Percentiles rank a stretch among this genome's conserved stretches.
Conservation (phyloP, 2,329 filamentous ascomycete genomes). For the Xylaria hypoxylon region DNA sequence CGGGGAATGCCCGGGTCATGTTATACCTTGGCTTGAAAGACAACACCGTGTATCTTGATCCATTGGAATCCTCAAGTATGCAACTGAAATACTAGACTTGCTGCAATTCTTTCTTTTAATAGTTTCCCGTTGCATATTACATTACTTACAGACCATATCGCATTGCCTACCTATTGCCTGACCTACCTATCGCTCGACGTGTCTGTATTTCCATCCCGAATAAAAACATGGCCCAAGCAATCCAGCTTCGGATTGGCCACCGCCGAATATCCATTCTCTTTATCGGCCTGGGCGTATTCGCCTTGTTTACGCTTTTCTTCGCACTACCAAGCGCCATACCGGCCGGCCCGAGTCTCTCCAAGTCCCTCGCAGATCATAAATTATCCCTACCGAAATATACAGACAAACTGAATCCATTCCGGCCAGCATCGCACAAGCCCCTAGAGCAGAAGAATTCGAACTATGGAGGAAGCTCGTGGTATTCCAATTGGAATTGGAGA, state of each 20-base stretch:
- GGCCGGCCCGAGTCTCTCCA: constrained; percentile 61
- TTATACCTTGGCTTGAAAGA: not conserved
- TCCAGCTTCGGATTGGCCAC: constrained; percentile 63
- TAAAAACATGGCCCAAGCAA: constrained; percentile 59
- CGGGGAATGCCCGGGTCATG: constrained; percentile 22
- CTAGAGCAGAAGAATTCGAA: constrained; percentile 82
- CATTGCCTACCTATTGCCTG: constrained; percentile 9
- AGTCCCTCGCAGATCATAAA: constrained; percentile 61
- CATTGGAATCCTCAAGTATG: constrained; percentile 14
- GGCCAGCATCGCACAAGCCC: constrained; percentile 75
- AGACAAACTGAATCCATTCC: constrained; percentile 71
- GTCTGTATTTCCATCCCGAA: constrained; percentile 7
- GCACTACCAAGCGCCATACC: constrained; percentile 62
- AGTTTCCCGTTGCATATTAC: constrained; percentile 2
- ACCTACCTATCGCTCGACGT: not conserved
- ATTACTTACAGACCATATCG: constrained; percentile 11
- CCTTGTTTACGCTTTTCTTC: constrained; percentile 65
- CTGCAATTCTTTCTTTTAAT: constrained; percentile 24
- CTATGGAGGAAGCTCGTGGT: constrained; percentile 83
- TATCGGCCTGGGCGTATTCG: constrained; percentile 63
- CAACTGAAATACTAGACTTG: constrained; percentile 15
- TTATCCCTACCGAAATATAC: constrained; percentile 63
- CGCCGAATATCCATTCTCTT: constrained; percentile 66
- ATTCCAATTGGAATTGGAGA: constrained; percentile 89
- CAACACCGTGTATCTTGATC: constrained; percentile 7